Conservation (phyloP, 2,329 filamentous ascomycete genomes). For the Sporothrix luriei region DNA sequence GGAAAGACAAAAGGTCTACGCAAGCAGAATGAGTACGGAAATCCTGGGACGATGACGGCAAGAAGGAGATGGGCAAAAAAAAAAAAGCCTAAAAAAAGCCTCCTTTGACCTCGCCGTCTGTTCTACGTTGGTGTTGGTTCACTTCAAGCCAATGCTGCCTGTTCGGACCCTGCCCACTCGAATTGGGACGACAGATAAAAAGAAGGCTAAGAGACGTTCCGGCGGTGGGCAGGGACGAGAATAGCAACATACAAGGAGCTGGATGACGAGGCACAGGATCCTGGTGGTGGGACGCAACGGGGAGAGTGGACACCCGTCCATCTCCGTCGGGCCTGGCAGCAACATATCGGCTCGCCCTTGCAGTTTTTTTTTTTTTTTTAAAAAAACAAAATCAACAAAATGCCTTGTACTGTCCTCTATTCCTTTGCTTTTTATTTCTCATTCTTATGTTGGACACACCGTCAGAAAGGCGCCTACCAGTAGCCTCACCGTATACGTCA, state of each 20-base stretch:
- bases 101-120: neutral
- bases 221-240: slow-evolving; percentile 25
- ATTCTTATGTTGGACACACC: too few species aligned
- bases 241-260: slow-evolving; percentile 10
- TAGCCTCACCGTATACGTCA: neutral
- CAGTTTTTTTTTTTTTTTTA: neutral
- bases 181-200: neutral
- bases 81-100: neutral
- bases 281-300: neutral
- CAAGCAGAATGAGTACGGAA: neutral
- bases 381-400: too few species aligned
- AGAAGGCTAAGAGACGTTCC: neutral
- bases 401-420: neutral
- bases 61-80: neutral
- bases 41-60: neutral
- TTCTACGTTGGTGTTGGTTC: neutral
- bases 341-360: neutral
- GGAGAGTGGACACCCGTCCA: neutral
- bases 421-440: too few species aligned
- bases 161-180: neutral
- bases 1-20: slow-evolving; percentile 11
- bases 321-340: neutral
- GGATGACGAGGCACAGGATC: too few species aligned
- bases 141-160: slow-evolving; percentile 8
- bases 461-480: too few species aligned